A percentile compares a stretch with the other conserved stretches of the same genome.
These are phyloP conservation scores for Kewa caespitosa DNA, from an alignment of 179 eudicot species.

Conservation along the genomic window DNA sequence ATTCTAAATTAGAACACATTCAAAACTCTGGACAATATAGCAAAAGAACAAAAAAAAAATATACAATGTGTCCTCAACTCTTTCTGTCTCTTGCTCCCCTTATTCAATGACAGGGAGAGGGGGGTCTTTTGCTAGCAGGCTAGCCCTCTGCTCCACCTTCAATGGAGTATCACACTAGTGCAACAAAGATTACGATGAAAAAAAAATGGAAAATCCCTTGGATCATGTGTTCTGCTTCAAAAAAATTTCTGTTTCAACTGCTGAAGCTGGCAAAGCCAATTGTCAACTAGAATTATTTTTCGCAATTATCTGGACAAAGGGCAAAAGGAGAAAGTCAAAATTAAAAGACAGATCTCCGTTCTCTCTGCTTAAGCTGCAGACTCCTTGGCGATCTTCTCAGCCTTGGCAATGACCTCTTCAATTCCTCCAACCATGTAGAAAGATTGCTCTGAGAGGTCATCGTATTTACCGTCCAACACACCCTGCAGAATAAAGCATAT, in stretches of 20 bases:
- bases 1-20: background rate
- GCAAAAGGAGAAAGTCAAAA: constrained; percentile 17
- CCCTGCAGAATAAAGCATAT: constrained; percentile 71
- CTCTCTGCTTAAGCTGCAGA: constrained; percentile 44
- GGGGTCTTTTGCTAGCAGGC: constrained; percentile 31
- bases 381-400: constrained; percentile 96
- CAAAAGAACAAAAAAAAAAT: constrained; percentile 20
- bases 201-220: constrained; percentile 25
- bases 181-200: constrained; percentile 22
- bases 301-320: constrained; percentile 39
- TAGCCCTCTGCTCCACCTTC: constrained; percentile 33
- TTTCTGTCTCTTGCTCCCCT: constrained; percentile 39
- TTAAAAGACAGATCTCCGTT: constrained; percentile 25
- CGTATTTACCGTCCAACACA: constrained; percentile 76
- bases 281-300: constrained; percentile 49
- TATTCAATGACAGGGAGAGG: constrained; percentile 40
- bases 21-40: constrained; percentile 13
- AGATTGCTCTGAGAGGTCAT: constrained; percentile 53
- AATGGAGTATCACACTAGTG: constrained; percentile 33
- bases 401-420: constrained; percentile 98
- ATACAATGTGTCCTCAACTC: constrained; percentile 42
- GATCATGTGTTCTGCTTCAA: constrained; percentile 31
- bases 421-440: constrained; percentile 93
- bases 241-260: constrained; percentile 32
- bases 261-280: constrained; percentile 46